Evolutionary conservation across 2,329 filamentous ascomycete species (phyloP), one percentile per base, ranked within the genome.

Genomic region (Orbilia brochopaga): DNA sequence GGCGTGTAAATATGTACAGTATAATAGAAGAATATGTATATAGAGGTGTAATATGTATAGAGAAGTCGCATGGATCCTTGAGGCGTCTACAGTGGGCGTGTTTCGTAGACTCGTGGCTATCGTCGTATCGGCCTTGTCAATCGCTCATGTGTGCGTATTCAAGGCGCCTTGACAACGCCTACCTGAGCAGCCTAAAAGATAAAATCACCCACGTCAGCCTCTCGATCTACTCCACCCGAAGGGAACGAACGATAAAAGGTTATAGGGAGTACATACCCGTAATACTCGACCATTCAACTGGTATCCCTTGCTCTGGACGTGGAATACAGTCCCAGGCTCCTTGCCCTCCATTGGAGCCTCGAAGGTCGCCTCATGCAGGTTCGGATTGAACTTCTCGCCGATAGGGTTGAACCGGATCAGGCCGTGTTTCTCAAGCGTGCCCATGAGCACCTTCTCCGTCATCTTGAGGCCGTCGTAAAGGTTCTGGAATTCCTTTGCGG

Each of bases 301-400:
- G 84, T 96, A 99, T 60, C 94, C 94, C 85, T 96, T 97, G 81
- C 91, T 90, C 84, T 97, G 93, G 55, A 91, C 91, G 79, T 89
- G 87, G 83, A 97, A 94, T 78, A 97, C 90, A 63, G 87, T 90
- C 76, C 91, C 91, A 78, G 97, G 87, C 80, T 96, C 90, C 84
- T 96, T 95, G 76, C 87, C 92, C 59, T 88, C 85, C 83, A 91
- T 87, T 48, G 92, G 91, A 8, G 91, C 87, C 88, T 95, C 92
- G 82, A 97, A 97, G 21, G 91, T 94, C 40, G 94, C 94, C 84
- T 99, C 94, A 80, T 97, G 94, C 81, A 90, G 85, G 81, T 97
- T 97, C 75, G 94, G 92, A 83, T 99, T 89, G 83, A 99, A 99
- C 81, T 91, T 92, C 79, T 94, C 89, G 76, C 87, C 85, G 75